Evolutionary conservation across 768 basidiomycete genomes (phyloP), one percentile per base, ranked within the genome.

Genomic region (Naganishia randhawae): DNA sequence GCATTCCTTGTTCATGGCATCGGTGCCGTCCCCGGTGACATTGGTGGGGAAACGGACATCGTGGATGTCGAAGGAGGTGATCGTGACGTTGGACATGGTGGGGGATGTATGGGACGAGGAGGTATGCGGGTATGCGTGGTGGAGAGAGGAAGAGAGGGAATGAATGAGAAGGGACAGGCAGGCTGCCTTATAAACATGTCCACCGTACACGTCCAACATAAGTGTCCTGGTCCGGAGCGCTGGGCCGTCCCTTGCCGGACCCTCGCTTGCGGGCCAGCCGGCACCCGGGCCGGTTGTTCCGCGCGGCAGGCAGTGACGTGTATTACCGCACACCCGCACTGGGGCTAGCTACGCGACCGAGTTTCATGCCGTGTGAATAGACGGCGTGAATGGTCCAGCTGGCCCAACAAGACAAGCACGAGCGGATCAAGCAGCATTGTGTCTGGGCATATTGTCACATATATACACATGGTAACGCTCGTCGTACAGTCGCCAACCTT

Each of bases 1-100:
- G 81, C 92, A 95, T 66, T 91, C 91, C 35, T 89, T 89, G 80
- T 96, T 95, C 91, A 94, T 95, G 9, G 92, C 92, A 83, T 96
- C 92, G 33, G 91, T 89, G 7, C 93, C 92, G 83, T 94, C 92
- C 31, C 92, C 92, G 10, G 89, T 87, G 50, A 94, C 80, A 25
- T 90, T 92, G 11, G 92, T 96, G 11, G 92, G 92, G 81, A 93
- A 96, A 50, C 92, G 88, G 62, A 95, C 86, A 82, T 94, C 80
- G 65, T 80, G 76, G 53, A 80, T 75, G 48, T 74, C 70, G 72
- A 78, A 81, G 50, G 63, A 68, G 27, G 75, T 73, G 70, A 81
- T 78, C 45, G 72, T 80, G 52, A 66, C 27, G 48, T 65, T 63
- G 32, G 70, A 61, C 70, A 71, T 70, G 25, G 65, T 68, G 50